Conservation (phyloP, 768 basidiomycete species). For the Russula dissimulans region DNA sequence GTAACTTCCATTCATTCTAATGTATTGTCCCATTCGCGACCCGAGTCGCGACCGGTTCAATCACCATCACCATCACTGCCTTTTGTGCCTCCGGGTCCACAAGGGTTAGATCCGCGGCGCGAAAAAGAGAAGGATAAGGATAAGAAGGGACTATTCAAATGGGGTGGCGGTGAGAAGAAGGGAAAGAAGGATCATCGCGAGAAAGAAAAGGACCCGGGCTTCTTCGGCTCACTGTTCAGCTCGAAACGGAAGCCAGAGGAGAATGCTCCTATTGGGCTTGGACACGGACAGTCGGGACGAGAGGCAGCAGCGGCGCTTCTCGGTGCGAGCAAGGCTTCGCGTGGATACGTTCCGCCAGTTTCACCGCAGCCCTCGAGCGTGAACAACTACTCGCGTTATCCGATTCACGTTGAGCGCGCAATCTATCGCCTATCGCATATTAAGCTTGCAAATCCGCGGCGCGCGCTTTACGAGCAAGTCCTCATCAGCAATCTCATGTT, state of each 20-base stretch:
- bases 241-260: slow-evolving; percentile 84
- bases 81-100: slow-evolving; percentile 25
- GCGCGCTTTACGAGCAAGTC: slow-evolving; percentile 95
- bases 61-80: slow-evolving; percentile 1
- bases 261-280: slow-evolving; percentile 30
- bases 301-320: slow-evolving; percentile 84
- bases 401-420: slow-evolving; percentile 97
- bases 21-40: background rate
- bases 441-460: slow-evolving; percentile 93
- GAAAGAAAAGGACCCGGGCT: slow-evolving; percentile 67
- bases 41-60: slow-evolving; percentile 14
- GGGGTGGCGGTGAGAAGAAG: slow-evolving; percentile 35
- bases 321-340: slow-evolving; percentile 74
- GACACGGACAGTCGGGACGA: slow-evolving; percentile 45
- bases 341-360: slow-evolving; percentile 48
- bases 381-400: slow-evolving; percentile 64
- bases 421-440: slow-evolving; percentile 97
- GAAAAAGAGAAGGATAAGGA: slow-evolving; percentile 60
- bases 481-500: slow-evolving; percentile 93
- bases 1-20: slow-evolving; percentile 8
- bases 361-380: slow-evolving; percentile 44
- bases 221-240: slow-evolving; percentile 89
- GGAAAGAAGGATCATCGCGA: slow-evolving; percentile 48
- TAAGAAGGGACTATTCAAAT: slow-evolving; percentile 43
- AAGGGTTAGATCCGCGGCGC: slow-evolving; percentile 72